A percentile compares a stretch with the other conserved stretches of the same genome.
These are phyloP conservation scores for Vitis cinerea DNA, from an alignment of 164 flowering plant species.

Conservation along the genomic window DNA sequence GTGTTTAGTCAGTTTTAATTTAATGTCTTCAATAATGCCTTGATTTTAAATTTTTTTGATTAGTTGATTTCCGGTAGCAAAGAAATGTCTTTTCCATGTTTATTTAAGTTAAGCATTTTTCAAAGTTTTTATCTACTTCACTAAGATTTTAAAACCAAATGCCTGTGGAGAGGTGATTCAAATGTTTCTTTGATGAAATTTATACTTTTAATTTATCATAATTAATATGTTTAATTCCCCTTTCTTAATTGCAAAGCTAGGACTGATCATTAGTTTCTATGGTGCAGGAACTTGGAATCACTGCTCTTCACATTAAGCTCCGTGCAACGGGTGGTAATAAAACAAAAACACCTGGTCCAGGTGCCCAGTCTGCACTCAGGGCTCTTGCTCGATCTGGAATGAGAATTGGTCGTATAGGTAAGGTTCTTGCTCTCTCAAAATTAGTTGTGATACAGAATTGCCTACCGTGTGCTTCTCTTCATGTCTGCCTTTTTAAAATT, in stretches of 20 bases:
- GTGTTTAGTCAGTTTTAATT: conserved; percentile 17
- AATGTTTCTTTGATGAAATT: no score
- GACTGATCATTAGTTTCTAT: background rate
- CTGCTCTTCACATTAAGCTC: conserved; percentile 83
- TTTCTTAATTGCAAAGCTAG: background rate
- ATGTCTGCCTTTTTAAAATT: no score
- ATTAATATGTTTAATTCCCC: background rate
- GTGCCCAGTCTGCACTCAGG: conserved; percentile 88
- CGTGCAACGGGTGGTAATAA: conserved; percentile 94
- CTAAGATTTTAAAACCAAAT: background rate
- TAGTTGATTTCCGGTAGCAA: no score
- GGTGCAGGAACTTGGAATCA: conserved; percentile 73
- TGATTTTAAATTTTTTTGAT: no score
- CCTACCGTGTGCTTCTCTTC: no score
- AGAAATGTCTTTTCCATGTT: no score
- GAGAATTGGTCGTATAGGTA: conserved; percentile 92
- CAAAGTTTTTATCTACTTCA: background rate
- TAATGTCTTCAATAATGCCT: background rate
- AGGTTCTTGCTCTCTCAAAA: background rate
- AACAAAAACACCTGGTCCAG: conserved; percentile 93
- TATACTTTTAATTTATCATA: background rate
- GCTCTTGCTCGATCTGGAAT: conserved; percentile 92
- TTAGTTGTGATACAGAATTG: no score
- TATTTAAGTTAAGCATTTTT: no score
- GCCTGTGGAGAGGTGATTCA: no score